Evolutionary conservation across 139 green algal species (phyloP), one percentile per base, ranked within the genome.

Genomic region (Bryopsis sp.): DNA sequence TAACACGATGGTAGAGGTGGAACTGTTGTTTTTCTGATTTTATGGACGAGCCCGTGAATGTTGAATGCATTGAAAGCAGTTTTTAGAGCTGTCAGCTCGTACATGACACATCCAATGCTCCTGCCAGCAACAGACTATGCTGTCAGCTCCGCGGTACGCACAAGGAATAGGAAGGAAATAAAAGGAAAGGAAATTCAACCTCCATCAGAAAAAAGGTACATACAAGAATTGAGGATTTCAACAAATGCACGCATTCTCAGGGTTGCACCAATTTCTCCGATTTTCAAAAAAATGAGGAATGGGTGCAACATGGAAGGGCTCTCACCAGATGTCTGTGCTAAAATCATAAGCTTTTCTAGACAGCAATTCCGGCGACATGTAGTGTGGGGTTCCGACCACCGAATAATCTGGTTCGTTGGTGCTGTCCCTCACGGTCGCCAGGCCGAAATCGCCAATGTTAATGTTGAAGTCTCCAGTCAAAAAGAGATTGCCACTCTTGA

Each of bases 31-130:
- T 58, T 59, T 15, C 63, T 33, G 5, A 59, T 58, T 19, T 58
- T 58, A 35, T 68, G 48, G 34, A 70, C 29, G 1, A 70, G 47
- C n/a, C 64, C 64, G 39, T 73, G 71, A 2, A 81, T 77, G 54
- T 88, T 86, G 74, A 88, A 88, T 28, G 82, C 82, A 47, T 81
- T 83, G 79, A 86, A 88, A 47, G 82, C 63, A 29, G 82, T 75
- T 36, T 78, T 76, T 38, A 84, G 65, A 1, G 75, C 72, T 1
- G 77, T 80, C 22, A 88, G 79, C 72, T 88, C 82, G 47, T 86
- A 88, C 39, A 86, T 77, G 1, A 86, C 79, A 37, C 77, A 81
- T 15, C 82, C 82, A 33, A 88, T 65, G 2, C 79, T 85, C 81
- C 78, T 84, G 76, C 50, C 31, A 26, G 24, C 54, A 5, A 32